Evolutionary conservation across 805 yeast species (phyloP).

Genomic region (Jamesozyma piceae): DNA sequence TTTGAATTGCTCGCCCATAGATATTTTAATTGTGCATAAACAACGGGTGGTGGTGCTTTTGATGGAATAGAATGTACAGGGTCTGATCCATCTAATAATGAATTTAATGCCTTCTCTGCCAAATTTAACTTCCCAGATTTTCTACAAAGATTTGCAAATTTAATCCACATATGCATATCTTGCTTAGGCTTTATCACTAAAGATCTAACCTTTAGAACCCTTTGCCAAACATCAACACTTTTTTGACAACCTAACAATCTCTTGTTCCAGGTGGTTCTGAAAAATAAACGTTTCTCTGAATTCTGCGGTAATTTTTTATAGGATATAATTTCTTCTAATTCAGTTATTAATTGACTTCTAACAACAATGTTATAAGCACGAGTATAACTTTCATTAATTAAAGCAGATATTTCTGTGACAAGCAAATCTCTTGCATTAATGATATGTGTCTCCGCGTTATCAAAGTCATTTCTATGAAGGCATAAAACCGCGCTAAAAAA

Average conservation of each 20-base stretch:
- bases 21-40: slow-evolving; percentile 88
- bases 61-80: slow-evolving; percentile 42
- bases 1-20: slow-evolving; percentile 93
- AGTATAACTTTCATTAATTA: slow-evolving; percentile 87
- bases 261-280: slow-evolving; percentile 87
- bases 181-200: slow-evolving; percentile 90
- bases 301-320: slow-evolving; percentile 77
- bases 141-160: slow-evolving; percentile 88
- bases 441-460: slow-evolving; percentile 68
- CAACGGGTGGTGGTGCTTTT: slow-evolving; percentile 89
- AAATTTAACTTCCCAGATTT: slow-evolving; percentile 82
- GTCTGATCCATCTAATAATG: slow-evolving; percentile 51
- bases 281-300: slow-evolving; percentile 63
- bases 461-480: slow-evolving; percentile 75
- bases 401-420: slow-evolving; percentile 85
- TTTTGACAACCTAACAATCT: slow-evolving; percentile 85
- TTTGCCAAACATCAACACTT: slow-evolving; percentile 94
- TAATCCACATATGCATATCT: slow-evolving; percentile 96
- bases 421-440: slow-evolving; percentile 76
- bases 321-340: slow-evolving; percentile 82
- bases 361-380: slow-evolving; percentile 95
- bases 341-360: slow-evolving; percentile 92
- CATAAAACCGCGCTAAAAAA: slow-evolving; percentile 83
- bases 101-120: slow-evolving; percentile 82
- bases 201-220: slow-evolving; percentile 85